Base-by-base conservation (phyloP, 192 early-diverging fungal species). In the Geranomyces michiganensis region DNA sequence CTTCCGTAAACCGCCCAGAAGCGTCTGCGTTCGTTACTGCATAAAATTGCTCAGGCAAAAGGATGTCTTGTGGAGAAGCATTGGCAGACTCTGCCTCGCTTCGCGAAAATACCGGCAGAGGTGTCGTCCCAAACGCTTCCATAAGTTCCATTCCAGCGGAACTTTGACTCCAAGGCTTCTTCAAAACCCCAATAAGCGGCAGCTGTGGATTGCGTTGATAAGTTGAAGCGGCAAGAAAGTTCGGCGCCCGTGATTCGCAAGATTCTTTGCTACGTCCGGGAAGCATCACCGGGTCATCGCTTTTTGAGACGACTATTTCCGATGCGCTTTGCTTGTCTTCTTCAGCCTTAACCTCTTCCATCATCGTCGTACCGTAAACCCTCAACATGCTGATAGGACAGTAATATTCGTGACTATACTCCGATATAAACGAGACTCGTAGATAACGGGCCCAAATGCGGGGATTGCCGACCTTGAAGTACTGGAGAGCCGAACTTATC, bases 361-460 rank as follows among this genome's bases (percentile, higher is more conserved):
- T 88, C 78, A 94, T 93, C 0, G 93, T 92, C n/a, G 87, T 90
- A 0, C 97, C 97, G 78, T 92, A 92, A 0, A 95, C 96, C 48
- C 90, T 82, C 31, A 99, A 71, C 45, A 93, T 78, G 31, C 86
- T 95, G 9, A 99, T 58, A 12, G 97, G 97, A 72, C 97, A 99
- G 67, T 95, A 98, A 71, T 90, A 93, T 77, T 99, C 94, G 22
- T 79, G 76, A 30, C 97, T 93, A 76, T 98, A 94, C 67, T 96
- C 91, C 17, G 86, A 87, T 15, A 91, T 15, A 71, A 99, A 95
- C 66, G 96, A 94, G 48, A 98, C 85, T 47, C 90, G 86, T 22
- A 99, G 77, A 67, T 93, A 99, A 15, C 90, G 88, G 8, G 91
- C 87, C 88, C 92, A 97, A 31, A 91, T 86, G 22, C 82, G 76